Percentiles rank a stretch among this genome's conserved stretches.
phyloP scores from a whole-genome alignment of 305 asterid genomes.

The Petunia hybrid region DNA sequence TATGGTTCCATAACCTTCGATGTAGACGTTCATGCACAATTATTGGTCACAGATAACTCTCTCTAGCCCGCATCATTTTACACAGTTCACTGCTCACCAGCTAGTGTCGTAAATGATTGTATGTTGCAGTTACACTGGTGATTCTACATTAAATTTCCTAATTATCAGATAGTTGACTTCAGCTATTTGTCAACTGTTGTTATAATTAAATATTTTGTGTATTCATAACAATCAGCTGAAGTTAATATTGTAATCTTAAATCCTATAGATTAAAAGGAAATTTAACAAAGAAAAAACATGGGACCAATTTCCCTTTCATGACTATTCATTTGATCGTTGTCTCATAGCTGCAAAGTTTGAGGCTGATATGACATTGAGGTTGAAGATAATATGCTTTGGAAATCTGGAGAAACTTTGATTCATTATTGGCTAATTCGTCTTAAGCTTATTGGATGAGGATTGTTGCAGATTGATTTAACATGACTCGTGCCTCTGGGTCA shows the following conservation, averaged over 20 bases:
- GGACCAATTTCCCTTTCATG: not conserved
- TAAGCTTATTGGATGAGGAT: conserved; percentile 14
- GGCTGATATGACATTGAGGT: not conserved
- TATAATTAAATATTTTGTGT: no score
- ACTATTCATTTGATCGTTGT: not conserved
- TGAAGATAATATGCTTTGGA: not conserved
- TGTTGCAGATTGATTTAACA: conserved; percentile 10
- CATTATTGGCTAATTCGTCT: conserved; percentile 11
- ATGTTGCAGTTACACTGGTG: not conserved
- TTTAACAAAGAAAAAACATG: no score
- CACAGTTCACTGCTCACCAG: not conserved
- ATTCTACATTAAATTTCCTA: not conserved
- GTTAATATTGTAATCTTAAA: no score
- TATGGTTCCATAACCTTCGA: conserved; percentile 27
- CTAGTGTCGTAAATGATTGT: no score
- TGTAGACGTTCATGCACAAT: not conserved
- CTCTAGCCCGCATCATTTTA: not conserved
- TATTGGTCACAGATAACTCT: conserved; percentile 9
- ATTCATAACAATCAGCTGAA: no score
- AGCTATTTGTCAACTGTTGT: no score
- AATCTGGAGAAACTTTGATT: not conserved
- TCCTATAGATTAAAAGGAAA: no score
- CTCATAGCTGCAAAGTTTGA: not conserved
- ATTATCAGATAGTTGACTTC: no score
- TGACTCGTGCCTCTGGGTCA: conserved; percentile 19